Conservation (phyloP, 2,329 filamentous ascomycete genomes). For the Tolypocladium sp. region DNA sequence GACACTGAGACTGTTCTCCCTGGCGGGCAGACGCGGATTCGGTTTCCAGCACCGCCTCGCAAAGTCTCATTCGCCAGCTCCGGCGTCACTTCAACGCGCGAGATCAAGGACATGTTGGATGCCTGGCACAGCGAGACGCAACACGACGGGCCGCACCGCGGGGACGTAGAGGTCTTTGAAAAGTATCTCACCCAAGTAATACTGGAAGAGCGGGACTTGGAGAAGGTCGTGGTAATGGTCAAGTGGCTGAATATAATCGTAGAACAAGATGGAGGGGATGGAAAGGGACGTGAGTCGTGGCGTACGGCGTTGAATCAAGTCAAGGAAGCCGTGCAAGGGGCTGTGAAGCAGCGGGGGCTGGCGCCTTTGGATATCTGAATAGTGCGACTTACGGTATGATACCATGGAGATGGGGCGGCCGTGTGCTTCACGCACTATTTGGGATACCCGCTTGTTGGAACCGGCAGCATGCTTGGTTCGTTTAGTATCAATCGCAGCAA, state of each 20-base stretch:
- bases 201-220: conserved; percentile 65
- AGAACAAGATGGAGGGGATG: conserved; percentile 32
- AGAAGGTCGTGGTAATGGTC: conserved; percentile 61
- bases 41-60: conserved; percentile 35
- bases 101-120: conserved; percentile 65
- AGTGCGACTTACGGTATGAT: background rate
- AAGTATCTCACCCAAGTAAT: conserved; percentile 67
- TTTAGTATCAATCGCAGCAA: background rate
- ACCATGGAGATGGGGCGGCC: background rate
- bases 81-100: conserved; percentile 32
- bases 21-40: conserved; percentile 31
- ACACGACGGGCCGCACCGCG: conserved; percentile 65
- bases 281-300: conserved; percentile 36
- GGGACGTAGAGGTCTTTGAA: conserved; percentile 68
- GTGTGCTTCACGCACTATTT: background rate
- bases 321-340: conserved; percentile 43
- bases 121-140: conserved; percentile 69
- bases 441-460: background rate
- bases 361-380: conserved; percentile 34
- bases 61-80: conserved; percentile 37
- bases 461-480: background rate
- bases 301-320: conserved; percentile 29
- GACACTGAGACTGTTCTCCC: conserved; percentile 14
- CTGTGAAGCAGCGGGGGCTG: conserved; percentile 47
- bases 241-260: conserved; percentile 57